Conservation (phyloP, 306 rosid genomes). For the Luffa aegyptiaca region DNA sequence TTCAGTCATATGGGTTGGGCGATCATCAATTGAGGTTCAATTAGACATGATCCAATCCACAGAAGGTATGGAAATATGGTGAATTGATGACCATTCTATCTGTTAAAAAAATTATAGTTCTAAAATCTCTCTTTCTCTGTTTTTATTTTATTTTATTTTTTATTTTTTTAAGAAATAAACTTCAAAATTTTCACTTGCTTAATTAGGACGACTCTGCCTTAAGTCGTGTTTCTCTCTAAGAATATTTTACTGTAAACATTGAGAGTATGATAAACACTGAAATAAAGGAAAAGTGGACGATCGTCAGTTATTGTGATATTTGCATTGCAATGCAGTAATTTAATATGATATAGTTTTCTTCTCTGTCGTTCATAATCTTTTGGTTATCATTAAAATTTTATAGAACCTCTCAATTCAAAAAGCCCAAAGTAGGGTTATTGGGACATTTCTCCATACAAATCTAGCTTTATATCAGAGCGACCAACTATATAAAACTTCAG, state of each 20-base stretch:
- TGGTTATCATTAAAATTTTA: neutral
- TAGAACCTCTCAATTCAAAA: neutral
- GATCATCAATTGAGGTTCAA: slow-evolving; percentile 87
- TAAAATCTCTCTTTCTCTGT: neutral
- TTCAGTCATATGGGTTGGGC: slow-evolving; percentile 89
- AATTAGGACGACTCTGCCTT: neutral
- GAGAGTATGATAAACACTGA: neutral
- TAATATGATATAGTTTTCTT: neutral
- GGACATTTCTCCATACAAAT: neutral
- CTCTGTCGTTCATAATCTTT: neutral
- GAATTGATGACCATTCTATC: neutral
- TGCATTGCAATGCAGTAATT: no score
- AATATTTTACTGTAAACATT: neutral
- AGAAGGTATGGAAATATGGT: slow-evolving; percentile 34
- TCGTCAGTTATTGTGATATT: neutral
- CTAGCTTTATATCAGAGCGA: neutral
- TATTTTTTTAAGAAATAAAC: neutral
- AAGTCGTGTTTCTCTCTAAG: neutral
- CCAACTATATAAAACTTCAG: neutral
- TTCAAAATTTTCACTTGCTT: neutral
- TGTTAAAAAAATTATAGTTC: neutral
- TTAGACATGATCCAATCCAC: slow-evolving; percentile 57
- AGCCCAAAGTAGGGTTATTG: neutral
- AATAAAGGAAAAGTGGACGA: neutral
- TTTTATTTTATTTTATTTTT: neutral